Evolutionary conservation across 148 eudicot genomes (phyloP), one percentile per base, ranked within the genome.

Genomic region (Tetragonia tetragonoides): DNA sequence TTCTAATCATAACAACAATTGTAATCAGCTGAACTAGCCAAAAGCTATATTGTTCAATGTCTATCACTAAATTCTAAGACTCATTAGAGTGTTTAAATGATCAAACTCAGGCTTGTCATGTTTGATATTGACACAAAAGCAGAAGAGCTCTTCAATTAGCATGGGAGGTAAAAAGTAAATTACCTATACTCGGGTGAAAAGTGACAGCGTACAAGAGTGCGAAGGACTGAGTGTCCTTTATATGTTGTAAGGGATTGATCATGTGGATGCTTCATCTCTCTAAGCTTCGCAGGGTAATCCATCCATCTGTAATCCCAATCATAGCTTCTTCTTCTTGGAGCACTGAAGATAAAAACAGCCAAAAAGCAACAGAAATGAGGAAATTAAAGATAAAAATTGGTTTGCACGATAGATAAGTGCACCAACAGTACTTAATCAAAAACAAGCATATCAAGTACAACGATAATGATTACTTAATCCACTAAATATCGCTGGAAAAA

Each of bases 291-390:
- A 7, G 98, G 98, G 81, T 91, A 92, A 4, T 89, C 91, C 95
- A 85, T 89, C 89, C 93, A 91, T 85, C 98, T 87, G 77, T 95
- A 95, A 76, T 95, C 98, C 97, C 97, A 95, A 51, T 86, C 87
- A 60, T 65, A 64, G 62, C 76, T 70, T 70, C 88, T 81, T 44
- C 66, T 76, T 56, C 77, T 76, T 17, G 85, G 34, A 62, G 37
- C 78, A 77, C 90, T 88, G 84, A 67, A 74, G 34, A 51, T 63
- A 64, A 70, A 15, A 53, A 75, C 6, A 6, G 10, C 49, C 49
- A 46, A 46, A 46, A 46, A 46, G 10, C 6, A 10, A 46, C 6
- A 46, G 2, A 46, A 46, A 46, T 0, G 49, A 79, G 66, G 57
- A 74, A 57, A 41, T 18, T 7, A 24, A 12, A 69, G 39, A 16